Evolutionary conservation across 306 rosid species (phyloP).

Genomic region (Hippophae tibetana): DNA sequence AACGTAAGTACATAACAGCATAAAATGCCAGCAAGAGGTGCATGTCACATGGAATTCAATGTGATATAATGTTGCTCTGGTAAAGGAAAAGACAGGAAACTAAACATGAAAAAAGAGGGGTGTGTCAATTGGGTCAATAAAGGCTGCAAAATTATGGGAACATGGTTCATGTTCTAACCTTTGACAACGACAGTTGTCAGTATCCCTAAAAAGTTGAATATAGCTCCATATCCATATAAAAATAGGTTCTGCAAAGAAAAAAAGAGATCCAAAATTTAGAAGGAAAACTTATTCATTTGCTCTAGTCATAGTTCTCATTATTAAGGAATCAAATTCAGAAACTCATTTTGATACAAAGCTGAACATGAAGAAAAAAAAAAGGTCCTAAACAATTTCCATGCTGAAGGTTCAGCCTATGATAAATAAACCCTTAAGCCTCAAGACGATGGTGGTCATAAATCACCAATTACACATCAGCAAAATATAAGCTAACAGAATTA

Average conservation of each 20-base stretch:
- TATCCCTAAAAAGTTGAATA: slow-evolving; percentile 84
- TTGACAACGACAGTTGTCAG: slow-evolving; percentile 50
- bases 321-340: neutral
- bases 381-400: neutral
- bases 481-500: neutral
- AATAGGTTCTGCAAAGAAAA: slow-evolving; percentile 73
- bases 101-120: too few species aligned
- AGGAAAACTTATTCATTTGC: neutral
- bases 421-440: neutral
- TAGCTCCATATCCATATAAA: slow-evolving; percentile 92
- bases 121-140: too few species aligned
- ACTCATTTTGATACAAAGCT: neutral
- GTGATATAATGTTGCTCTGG: too few species aligned
- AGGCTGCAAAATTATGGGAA: too few species aligned
- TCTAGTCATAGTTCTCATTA: neutral
- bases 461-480: neutral
- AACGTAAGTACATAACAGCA: neutral
- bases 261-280: slow-evolving; percentile 17
- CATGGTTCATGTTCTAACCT: slow-evolving; percentile 30
- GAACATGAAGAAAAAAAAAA: neutral
- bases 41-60: neutral
- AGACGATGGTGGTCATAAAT: neutral
- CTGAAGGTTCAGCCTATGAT: slow-evolving; percentile 1
- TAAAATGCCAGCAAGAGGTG: neutral
- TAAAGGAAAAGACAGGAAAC: too few species aligned